Conservation (phyloP, 2,329 filamentous ascomycete genomes). For the Colletotrichum simmondsii region DNA sequence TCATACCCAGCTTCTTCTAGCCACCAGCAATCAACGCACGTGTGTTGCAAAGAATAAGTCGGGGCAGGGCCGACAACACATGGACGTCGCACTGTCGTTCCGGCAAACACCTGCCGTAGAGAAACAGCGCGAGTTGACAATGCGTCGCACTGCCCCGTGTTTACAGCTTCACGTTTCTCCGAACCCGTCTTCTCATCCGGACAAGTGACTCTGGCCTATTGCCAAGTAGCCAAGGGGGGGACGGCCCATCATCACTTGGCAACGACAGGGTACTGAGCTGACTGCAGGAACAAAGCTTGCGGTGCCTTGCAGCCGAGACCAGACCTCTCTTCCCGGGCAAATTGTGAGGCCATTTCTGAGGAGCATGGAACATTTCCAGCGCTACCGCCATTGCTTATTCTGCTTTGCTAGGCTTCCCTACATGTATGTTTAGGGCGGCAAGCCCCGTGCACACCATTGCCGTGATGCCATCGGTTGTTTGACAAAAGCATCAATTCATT, state of each 20-base stretch:
- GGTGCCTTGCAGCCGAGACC: background rate
- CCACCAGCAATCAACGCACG: background rate
- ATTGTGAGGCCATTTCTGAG: background rate
- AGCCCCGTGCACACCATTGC: background rate
- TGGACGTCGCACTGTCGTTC: too few species aligned
- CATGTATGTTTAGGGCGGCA: background rate
- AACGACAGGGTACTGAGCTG: background rate
- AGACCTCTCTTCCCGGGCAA: background rate
- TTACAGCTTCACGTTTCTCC: background rate
- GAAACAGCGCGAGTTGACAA: background rate
- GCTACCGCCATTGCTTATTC: conserved; percentile 19
- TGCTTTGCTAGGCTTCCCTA: background rate
- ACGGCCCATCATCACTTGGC: background rate
- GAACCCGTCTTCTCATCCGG: background rate
- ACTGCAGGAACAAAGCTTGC: background rate
- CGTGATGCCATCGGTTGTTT: background rate
- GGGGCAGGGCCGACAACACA: background rate
- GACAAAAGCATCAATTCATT: background rate
- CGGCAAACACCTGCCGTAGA: background rate
- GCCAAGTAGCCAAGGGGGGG: background rate
- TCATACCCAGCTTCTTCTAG: background rate
- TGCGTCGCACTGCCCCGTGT: background rate
- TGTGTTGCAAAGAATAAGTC: background rate
- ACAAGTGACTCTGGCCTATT: background rate
- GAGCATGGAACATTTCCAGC: background rate